These are phyloP conservation scores for Cercospora beticola DNA, from an alignment of 2,329 filamentous ascomycete species.

Conservation along the genomic window DNA sequence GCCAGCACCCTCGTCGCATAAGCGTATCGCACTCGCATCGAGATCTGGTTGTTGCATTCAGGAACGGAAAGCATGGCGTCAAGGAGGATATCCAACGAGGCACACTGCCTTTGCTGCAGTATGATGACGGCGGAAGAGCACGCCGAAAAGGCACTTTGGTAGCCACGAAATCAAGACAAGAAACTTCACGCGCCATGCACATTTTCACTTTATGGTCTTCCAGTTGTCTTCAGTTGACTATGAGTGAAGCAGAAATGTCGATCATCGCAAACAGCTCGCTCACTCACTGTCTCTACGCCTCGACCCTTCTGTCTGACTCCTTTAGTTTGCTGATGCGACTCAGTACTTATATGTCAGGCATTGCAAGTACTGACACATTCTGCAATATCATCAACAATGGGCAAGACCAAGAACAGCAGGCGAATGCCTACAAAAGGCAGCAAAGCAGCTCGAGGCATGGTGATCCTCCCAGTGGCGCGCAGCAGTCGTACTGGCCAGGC, in stretches of 20 bases:
- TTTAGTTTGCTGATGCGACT: background rate
- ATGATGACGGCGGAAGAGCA: conserved; percentile 20
- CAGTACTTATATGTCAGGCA: background rate
- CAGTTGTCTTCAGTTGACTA: background rate
- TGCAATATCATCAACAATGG: background rate
- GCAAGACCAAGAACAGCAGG: background rate
- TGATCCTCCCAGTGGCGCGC: background rate
- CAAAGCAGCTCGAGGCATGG: background rate
- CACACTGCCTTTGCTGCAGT: conserved; percentile 11
- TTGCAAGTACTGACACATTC: background rate
- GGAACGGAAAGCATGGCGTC: conserved; percentile 28
- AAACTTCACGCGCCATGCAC: conserved; percentile 20
- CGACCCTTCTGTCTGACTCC: background rate
- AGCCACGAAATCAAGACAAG: conserved; percentile 24
- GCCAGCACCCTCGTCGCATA: conserved; percentile 92
- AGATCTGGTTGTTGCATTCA: conserved; percentile 21
- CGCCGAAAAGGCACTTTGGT: conserved; percentile 18
- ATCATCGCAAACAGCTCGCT: background rate
- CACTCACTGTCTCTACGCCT: background rate
- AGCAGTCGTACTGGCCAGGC: background rate
- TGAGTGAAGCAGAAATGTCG: background rate
- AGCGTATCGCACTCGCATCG: conserved; percentile 40
- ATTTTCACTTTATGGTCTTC: background rate
- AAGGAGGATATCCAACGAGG: conserved; percentile 17
- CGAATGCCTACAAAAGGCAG: background rate